Base-by-base conservation (phyloP, 805 yeast genomes). In the Lachancea nothofagi region DNA sequence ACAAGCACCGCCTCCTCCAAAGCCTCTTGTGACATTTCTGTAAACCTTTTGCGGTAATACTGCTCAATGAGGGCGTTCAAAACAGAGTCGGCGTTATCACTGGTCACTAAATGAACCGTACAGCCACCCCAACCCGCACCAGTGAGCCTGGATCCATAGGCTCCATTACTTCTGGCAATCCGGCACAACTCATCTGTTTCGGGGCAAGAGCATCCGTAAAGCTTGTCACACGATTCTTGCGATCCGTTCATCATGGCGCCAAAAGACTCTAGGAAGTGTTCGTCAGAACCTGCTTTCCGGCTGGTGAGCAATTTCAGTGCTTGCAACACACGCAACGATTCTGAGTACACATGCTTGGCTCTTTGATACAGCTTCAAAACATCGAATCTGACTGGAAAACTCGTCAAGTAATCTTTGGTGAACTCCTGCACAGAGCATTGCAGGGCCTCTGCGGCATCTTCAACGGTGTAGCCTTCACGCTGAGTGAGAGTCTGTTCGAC, bases 101-200 rank as follows among this genome's bases (percentile, higher is more conserved):
- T 43, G 4, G 59, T 51, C 8, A 80, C 74, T 41, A 81, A 59
- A 53, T 80, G 84, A n/a, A 81, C 82, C 0, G 82, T 69, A 22
- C 80, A 75, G 5, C 88, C 88, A 24, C 88, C 88, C 71, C 78
- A 81, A 3, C 89, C 89, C 14, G 89, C 88, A 20, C 88, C 89
- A 7, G 88, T 80, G n/a, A 78, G 70, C 40, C 89, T 67, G 1
- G 84, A 75, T 13, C 88, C 88, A 43, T 60, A 67, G 1, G 84
- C 66, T 3, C 87, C 88, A 44, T 72, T 67, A 2, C 47, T 54
- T 29, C 64, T 54, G 3, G 84, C 86, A 37, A 81, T 70, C 7
- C 53, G 40, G 51, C 82, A 75, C 28, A 81, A 56, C 9, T 61
- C 57, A 40, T 80, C 75, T 40, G 78, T 69, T 44, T 72, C 79